Base-by-base conservation (phyloP, 306 rosid genomes). In the Lithocarpus polystachyus region DNA sequence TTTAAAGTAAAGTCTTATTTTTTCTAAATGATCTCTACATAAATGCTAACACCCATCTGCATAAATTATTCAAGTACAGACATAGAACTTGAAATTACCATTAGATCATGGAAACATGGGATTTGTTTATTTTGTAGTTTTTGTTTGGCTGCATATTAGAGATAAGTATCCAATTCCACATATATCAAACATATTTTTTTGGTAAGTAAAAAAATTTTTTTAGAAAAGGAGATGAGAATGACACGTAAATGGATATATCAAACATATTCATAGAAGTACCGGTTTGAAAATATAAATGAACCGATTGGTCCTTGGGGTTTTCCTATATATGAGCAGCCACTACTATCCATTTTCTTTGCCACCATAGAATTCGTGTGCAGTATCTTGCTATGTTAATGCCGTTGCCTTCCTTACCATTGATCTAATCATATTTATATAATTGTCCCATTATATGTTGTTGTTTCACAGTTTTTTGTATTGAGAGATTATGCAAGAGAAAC, bases 401-500 rank as follows among this genome's bases (percentile, higher is more conserved):
- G 18, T 51, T 45, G 77, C 18, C 24, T 72, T 68, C 15, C 23
- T 73, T 70, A 40, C 75, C 69, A 31, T 51, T 14, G 37, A 73
- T 77, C 23, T 76, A 61, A 52, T 73, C 73, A 40, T 67, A 73
- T 76, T 33, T 24, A 35, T 82, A 22, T 60, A 70, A 77, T 74
- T 84, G 84, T 82, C 74, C 83, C 54, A 26, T 65, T 24, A 28
- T 75, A 62, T 68, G 53, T 75, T 77, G 56, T 74, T 77, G 52
- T 80, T 69, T 64, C 53, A 68, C 92, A 95, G 99, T 74, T 95
- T 83, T 95, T 95, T 79, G 99, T 95, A 72, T 73, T 91, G 90
- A 83, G 96, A 87, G 98, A 95, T 77, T 95, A 93, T 77, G 99
- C 97, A 28, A 86, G 90, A 82, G 98, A 95, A 23, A 91, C 89